Conservation (phyloP, 371 early-diverging fungal genomes). For the Mucor mucedo region DNA sequence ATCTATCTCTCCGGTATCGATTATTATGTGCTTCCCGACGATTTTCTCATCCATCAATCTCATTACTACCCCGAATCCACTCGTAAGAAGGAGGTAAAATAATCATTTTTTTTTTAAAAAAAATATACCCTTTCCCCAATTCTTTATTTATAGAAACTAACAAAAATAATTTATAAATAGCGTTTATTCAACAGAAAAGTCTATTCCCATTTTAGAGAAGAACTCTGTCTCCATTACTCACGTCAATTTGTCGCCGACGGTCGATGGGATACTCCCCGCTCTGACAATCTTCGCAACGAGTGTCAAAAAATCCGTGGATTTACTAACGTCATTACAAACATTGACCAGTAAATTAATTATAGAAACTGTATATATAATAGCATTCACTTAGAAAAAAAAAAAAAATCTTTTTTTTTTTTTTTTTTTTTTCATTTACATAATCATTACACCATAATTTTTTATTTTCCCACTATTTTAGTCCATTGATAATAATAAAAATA, state of each 20-base stretch:
- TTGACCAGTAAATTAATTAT: slow-evolving; percentile 6
- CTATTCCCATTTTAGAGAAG: slow-evolving; percentile 69
- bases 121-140: no score
- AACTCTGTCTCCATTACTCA: slow-evolving; percentile 67
- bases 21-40: slow-evolving; percentile 66
- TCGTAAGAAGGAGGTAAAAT: slow-evolving; percentile 63
- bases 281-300: slow-evolving; percentile 56
- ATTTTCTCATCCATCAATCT: slow-evolving; percentile 72
- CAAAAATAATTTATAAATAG: slow-evolving; percentile 34
- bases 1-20: slow-evolving; percentile 70
- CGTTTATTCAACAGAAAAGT: slow-evolving; percentile 66
- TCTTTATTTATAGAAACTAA: no score
- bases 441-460: no score
- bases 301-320: slow-evolving; percentile 60
- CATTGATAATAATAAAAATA: no score
- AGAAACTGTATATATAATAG: no score
- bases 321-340: slow-evolving; percentile 16
- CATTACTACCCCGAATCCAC: slow-evolving; percentile 64
- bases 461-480: no score
- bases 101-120: not conserved
- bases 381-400: no score
- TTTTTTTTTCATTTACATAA: not conserved
- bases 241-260: slow-evolving; percentile 55
- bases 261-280: slow-evolving; percentile 51
- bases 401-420: slow-evolving; percentile 6